phyloP scores from a whole-genome alignment of 352 stramenopile genomes.

The Phytophthora brassicae region DNA sequence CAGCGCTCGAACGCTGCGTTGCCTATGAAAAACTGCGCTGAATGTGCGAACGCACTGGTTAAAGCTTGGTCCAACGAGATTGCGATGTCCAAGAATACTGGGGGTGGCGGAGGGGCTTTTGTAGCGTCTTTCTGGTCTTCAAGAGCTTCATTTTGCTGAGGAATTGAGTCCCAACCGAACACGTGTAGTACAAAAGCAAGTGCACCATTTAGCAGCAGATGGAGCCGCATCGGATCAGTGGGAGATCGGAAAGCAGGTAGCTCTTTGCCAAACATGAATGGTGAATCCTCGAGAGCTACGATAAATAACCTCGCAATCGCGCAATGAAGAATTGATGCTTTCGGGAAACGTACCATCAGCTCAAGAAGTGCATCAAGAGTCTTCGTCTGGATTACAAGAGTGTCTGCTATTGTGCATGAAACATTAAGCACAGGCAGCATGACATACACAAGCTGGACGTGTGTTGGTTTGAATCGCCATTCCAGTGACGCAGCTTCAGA shows the following conservation, averaged over 20 bases:
- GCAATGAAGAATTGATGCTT: slow-evolving; percentile 79
- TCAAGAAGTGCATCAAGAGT: slow-evolving; percentile 75
- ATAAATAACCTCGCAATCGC: slow-evolving; percentile 71
- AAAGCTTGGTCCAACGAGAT: slow-evolving; percentile 80
- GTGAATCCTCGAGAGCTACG: slow-evolving; percentile 75
- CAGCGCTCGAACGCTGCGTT: slow-evolving; percentile 43
- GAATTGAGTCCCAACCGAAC: slow-evolving; percentile 30
- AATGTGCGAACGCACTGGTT: slow-evolving; percentile 58
- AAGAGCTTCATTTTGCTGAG: neutral
- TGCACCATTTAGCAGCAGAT: slow-evolving; percentile 51
- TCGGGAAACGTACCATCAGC: slow-evolving; percentile 90
- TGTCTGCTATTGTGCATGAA: slow-evolving; percentile 60
- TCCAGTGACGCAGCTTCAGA: slow-evolving; percentile 12
- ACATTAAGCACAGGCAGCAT: slow-evolving; percentile 79
- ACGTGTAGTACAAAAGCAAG: slow-evolving; percentile 45
- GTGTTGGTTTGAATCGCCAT: slow-evolving; percentile 53
- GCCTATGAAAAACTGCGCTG: slow-evolving; percentile 49
- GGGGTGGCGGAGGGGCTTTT: slow-evolving; percentile 28
- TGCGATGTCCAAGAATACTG: slow-evolving; percentile 67
- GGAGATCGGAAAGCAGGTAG: slow-evolving; percentile 58
- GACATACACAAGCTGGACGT: slow-evolving; percentile 75
- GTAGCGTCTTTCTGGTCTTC: neutral
- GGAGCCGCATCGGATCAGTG: slow-evolving; percentile 52
- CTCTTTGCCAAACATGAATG: slow-evolving; percentile 81
- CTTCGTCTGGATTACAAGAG: slow-evolving; percentile 35